phyloP scores from a whole-genome alignment of 164 flowering plant species.

The Tetracentron sinense region DNA sequence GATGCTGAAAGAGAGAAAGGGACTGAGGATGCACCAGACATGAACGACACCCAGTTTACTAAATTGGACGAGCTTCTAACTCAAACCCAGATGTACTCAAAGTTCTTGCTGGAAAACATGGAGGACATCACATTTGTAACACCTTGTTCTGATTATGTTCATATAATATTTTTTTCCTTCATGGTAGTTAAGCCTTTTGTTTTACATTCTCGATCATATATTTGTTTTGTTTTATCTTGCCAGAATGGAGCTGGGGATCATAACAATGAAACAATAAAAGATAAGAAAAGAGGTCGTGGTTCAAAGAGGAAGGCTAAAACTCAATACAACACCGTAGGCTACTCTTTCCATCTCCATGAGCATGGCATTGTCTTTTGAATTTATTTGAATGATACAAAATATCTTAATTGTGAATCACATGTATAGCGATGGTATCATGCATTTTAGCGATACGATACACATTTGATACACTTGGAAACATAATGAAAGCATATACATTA shows the following conservation, averaged over 20 bases:
- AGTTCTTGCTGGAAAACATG: slow-evolving; percentile 91
- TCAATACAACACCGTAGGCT: slow-evolving; percentile 53
- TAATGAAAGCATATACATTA: no score
- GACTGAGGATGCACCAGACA: slow-evolving; percentile 18
- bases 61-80: slow-evolving; percentile 86
- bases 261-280: slow-evolving; percentile 22
- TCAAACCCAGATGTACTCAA: slow-evolving; percentile 71
- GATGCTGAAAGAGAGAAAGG: slow-evolving; percentile 19
- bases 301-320: slow-evolving; percentile 60
- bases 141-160: background rate
- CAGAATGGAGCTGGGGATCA: slow-evolving; percentile 55
- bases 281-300: slow-evolving; percentile 59
- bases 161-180: background rate
- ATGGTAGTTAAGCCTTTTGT: slow-evolving; percentile 4
- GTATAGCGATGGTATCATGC: no score
- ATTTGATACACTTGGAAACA: no score
- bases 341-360: no score
- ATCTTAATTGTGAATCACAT: no score
- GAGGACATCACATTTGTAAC: slow-evolving; percentile 67
- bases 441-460: no score
- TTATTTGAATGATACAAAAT: no score
- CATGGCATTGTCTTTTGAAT: no score
- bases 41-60: slow-evolving; percentile 57
- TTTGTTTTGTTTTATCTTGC: slow-evolving; percentile 1
- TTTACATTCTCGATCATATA: no score